Conservation (phyloP, 2,329 filamentous ascomycete species). For the Chaetomium sp. region DNA sequence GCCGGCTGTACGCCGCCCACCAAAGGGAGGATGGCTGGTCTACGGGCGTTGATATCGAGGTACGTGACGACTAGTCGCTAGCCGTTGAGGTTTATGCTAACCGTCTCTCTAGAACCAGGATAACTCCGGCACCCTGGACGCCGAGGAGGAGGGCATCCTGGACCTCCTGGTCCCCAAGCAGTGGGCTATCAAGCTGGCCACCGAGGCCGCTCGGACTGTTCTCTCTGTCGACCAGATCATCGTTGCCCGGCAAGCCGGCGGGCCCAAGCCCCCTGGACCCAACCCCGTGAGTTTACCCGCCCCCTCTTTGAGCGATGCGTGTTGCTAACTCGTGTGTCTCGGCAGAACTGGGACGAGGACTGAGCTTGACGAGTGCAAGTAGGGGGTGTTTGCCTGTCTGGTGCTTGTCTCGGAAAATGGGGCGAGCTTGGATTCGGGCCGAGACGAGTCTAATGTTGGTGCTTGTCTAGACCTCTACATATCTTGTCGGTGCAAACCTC, state of each 20-base stretch:
- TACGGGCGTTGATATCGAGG: conserved; percentile 91
- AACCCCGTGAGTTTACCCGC: conserved; percentile 64
- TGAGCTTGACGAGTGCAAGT: conserved; percentile 41
- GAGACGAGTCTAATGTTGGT: neutral
- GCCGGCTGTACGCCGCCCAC: conserved; percentile 89
- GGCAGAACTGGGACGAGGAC: conserved; percentile 65
- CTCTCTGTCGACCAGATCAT: conserved; percentile 99
- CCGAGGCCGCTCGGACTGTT: conserved; percentile 90
- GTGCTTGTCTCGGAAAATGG: neutral
- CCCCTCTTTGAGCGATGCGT: neutral
- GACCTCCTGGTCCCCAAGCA: conserved; percentile 90
- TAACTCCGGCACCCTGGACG: conserved; percentile 78
- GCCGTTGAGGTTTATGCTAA: conserved; percentile 26
- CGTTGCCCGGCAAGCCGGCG: conserved; percentile 93
- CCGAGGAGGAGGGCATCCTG: conserved; percentile 83
- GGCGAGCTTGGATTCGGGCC: conserved; percentile 1
- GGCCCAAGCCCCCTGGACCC: conserved; percentile 92
- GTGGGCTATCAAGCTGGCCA: conserved; percentile 97
- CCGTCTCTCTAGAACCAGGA: conserved; percentile 64
- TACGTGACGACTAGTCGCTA: conserved; percentile 40
- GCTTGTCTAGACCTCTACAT: neutral
- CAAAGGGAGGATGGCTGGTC: conserved; percentile 86
- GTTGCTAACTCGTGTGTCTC: conserved; percentile 37
- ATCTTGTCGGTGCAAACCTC: neutral
- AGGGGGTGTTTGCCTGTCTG: conserved; percentile 5